Percentiles rank a stretch among this genome's conserved stretches.
These are phyloP conservation scores for Backusella tarrabulga DNA, from an alignment of 192 early-diverging fungal species.

Conservation along the genomic window DNA sequence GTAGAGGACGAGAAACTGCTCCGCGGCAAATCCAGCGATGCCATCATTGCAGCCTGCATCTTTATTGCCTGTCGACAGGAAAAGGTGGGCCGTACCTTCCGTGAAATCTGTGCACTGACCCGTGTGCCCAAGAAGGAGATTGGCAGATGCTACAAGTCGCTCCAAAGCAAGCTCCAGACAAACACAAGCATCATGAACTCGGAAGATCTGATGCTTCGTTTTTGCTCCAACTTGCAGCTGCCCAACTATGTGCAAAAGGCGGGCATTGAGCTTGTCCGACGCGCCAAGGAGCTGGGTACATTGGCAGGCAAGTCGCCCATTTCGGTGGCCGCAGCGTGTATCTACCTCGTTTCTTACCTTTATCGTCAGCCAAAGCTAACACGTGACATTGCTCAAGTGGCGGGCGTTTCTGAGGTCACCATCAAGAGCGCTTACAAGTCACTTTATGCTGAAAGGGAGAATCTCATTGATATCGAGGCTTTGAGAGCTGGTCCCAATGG, in stretches of 20 bases:
- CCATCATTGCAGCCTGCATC: slow-evolving; percentile 88
- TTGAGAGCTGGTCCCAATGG: slow-evolving; percentile 16
- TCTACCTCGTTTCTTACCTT: slow-evolving; percentile 83
- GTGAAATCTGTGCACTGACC: slow-evolving; percentile 89
- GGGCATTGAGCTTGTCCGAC: slow-evolving; percentile 67
- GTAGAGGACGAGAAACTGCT: slow-evolving; percentile 83
- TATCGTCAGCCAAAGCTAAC: slow-evolving; percentile 66
- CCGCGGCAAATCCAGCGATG: slow-evolving; percentile 78
- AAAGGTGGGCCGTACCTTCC: slow-evolving; percentile 84
- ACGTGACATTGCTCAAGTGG: slow-evolving; percentile 77
- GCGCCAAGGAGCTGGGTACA: slow-evolving; percentile 76
- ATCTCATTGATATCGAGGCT: slow-evolving; percentile 48
- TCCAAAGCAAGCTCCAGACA: slow-evolving; percentile 58
- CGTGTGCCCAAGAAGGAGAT: slow-evolving; percentile 94
- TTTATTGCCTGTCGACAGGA: slow-evolving; percentile 91
- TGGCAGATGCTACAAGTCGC: slow-evolving; percentile 75
- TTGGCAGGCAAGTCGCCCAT: slow-evolving; percentile 91
- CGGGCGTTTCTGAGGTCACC: slow-evolving; percentile 92
- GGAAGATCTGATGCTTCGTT: slow-evolving; percentile 76
- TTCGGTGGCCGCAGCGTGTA: slow-evolving; percentile 87
- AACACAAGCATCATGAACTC: slow-evolving; percentile 64
- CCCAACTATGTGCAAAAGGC: slow-evolving; percentile 65
- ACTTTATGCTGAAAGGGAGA: slow-evolving; percentile 57
- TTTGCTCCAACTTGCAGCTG: slow-evolving; percentile 76
- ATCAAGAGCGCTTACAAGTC: slow-evolving; percentile 84